phyloP scores from a whole-genome alignment of 139 green algal genomes.

The Volvox africanus region DNA sequence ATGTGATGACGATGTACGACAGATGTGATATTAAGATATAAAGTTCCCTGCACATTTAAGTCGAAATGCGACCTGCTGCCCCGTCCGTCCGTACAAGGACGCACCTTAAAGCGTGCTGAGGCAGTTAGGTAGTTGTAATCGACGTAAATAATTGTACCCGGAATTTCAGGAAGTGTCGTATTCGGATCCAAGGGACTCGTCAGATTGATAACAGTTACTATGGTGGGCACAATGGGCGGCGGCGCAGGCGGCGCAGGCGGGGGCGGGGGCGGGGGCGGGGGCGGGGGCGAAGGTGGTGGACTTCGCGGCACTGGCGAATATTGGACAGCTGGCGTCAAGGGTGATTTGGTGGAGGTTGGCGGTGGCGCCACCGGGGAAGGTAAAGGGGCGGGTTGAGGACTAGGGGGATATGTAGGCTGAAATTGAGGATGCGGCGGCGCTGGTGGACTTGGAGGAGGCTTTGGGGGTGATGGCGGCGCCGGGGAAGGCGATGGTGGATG shows the following conservation, averaged over 20 bases:
- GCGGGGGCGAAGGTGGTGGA: not conserved
- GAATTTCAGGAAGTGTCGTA: not conserved
- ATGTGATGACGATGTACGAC: too few species aligned
- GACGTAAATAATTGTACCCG: not conserved
- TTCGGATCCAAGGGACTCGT: not conserved
- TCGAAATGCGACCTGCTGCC: not conserved
- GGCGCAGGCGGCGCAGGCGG: not conserved
- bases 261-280: not conserved
- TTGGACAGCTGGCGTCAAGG: not conserved
- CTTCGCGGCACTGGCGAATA: not conserved
- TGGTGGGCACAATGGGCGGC: not conserved
- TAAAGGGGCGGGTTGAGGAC: not conserved
- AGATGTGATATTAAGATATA: too few species aligned
- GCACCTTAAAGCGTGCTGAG: constrained; percentile 5
- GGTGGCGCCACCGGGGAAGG: not conserved
- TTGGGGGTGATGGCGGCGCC: not conserved
- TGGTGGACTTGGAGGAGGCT: not conserved
- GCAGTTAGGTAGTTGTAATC: constrained; percentile 44
- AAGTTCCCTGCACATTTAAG: too few species aligned
- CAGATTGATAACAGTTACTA: not conserved
- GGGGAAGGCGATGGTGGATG: not conserved
- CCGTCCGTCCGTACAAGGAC: not conserved
- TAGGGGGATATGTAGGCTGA: not conserved
- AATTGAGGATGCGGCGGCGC: not conserved
- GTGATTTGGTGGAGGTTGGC: not conserved